A percentile compares a stretch with the other conserved stretches of the same genome.
Conservation (phyloP, 345 rosid genomes). For the Schrenkiella parvula region DNA sequence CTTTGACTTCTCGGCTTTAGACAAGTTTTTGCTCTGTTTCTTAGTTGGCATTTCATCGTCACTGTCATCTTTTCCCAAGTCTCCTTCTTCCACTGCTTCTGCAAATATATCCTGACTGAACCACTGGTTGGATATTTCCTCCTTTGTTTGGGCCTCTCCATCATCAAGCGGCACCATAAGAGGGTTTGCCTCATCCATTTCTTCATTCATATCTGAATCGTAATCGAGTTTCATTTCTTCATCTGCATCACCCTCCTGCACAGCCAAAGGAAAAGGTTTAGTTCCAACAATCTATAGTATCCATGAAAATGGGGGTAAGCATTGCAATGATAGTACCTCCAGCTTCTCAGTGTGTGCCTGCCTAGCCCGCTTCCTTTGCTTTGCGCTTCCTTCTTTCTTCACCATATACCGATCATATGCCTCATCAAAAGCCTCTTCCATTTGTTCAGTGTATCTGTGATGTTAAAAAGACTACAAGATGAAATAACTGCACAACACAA, state of each 20-base stretch:
- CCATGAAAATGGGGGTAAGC: background rate
- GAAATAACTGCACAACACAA: background rate
- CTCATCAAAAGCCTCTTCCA: conserved; percentile 75
- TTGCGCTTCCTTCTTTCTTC: conserved; percentile 73
- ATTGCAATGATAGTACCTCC: conserved; percentile 46
- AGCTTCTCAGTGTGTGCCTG: conserved; percentile 55
- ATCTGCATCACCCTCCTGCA: conserved; percentile 55
- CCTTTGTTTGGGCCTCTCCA: conserved; percentile 53
- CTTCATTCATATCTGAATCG: conserved; percentile 63
- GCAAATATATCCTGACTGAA: conserved; percentile 81
- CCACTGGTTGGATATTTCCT: conserved; percentile 79
- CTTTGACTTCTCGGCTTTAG: conserved; percentile 30
- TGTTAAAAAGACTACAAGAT: conserved; percentile 10
- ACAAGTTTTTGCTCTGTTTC: conserved; percentile 19
- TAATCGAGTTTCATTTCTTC: conserved; percentile 45
- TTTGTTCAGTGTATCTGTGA: conserved; percentile 65
- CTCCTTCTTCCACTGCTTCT: conserved; percentile 75
- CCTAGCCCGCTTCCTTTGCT: conserved; percentile 77
- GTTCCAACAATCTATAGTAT: background rate
- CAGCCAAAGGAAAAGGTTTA: conserved; percentile 1
- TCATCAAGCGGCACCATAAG: conserved; percentile 70
- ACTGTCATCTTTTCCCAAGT: conserved; percentile 46
- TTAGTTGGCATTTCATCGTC: conserved; percentile 54
- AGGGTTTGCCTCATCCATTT: conserved; percentile 72
- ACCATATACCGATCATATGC: conserved; percentile 62